Conservation (phyloP, 2,329 filamentous ascomycete species). For the Colletotrichum echinochloae region DNA sequence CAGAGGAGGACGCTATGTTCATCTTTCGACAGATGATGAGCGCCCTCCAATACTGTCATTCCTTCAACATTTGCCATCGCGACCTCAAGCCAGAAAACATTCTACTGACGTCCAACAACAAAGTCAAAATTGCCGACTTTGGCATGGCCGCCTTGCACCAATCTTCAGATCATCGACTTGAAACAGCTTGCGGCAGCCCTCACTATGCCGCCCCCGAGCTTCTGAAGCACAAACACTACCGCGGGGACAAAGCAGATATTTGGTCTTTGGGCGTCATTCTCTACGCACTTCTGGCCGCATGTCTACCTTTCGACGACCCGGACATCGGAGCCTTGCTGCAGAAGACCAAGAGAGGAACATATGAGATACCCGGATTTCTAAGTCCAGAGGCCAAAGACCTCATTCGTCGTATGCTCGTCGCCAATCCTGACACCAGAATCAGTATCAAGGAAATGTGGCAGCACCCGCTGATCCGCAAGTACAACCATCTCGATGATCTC, state of each 20-base stretch:
- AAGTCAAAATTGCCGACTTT: constrained; percentile 96
- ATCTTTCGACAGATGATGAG: constrained; percentile 95
- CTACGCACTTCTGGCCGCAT: constrained; percentile 86
- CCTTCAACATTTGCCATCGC: constrained; percentile 94
- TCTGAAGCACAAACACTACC: constrained; percentile 80
- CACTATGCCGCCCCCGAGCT: constrained; percentile 97
- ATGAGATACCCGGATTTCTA: constrained; percentile 72
- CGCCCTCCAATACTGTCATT: constrained; percentile 91
- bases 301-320: constrained; percentile 82
- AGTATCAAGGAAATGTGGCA: constrained; percentile 84
- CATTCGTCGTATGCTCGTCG: constrained; percentile 81
- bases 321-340: constrained; percentile 72
- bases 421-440: constrained; percentile 83
- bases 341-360: constrained; percentile 70
- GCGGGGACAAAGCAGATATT: constrained; percentile 88
- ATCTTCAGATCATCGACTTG: constrained; percentile 80
- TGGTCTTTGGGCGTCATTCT: constrained; percentile 95
- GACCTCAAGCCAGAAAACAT: constrained; percentile 99
- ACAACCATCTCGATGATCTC: constrained; percentile 79
- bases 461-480: constrained; percentile 88
- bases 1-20: constrained; percentile 83
- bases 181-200: constrained; percentile 93
- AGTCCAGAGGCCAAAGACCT: constrained; percentile 80
- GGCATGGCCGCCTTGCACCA: constrained; percentile 96
- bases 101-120: constrained; percentile 78